phyloP scores from a whole-genome alignment of 345 rosid species.

The Eucalyptus caleyi region DNA sequence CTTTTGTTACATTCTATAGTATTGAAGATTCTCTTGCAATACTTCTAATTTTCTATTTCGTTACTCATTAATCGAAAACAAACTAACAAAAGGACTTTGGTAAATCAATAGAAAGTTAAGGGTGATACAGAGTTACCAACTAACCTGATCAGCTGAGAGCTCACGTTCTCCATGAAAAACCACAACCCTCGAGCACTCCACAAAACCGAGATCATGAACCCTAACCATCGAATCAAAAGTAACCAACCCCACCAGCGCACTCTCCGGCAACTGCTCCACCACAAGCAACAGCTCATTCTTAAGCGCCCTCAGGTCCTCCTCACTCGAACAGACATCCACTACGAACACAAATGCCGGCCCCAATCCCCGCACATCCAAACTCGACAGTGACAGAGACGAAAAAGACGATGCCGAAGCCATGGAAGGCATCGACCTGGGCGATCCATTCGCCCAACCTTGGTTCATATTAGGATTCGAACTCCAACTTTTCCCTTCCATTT shows the following conservation, averaged over 20 bases:
- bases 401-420: conserved; percentile 7
- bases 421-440: conserved; percentile 37
- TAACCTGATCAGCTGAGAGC: conserved; percentile 67
- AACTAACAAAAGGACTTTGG: background rate
- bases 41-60: background rate
- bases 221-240: conserved; percentile 81
- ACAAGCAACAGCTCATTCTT: conserved; percentile 63
- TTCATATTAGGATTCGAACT: background rate
- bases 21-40: background rate
- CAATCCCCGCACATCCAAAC: conserved; percentile 2
- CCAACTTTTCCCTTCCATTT: background rate
- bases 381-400: conserved; percentile 10
- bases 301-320: conserved; percentile 62
- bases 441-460: conserved; percentile 9
- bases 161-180: conserved; percentile 74
- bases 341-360: conserved; percentile 92
- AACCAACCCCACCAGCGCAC: conserved; percentile 54
- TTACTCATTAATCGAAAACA: background rate
- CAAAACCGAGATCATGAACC: conserved; percentile 71
- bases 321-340: conserved; percentile 57
- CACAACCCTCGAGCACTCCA: conserved; percentile 61
- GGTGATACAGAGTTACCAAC: background rate
- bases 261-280: conserved; percentile 78
- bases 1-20: background rate
- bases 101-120: background rate